phyloP scores from a whole-genome alignment of 2,329 filamentous ascomycete genomes.

The Arthroderma sp. region DNA sequence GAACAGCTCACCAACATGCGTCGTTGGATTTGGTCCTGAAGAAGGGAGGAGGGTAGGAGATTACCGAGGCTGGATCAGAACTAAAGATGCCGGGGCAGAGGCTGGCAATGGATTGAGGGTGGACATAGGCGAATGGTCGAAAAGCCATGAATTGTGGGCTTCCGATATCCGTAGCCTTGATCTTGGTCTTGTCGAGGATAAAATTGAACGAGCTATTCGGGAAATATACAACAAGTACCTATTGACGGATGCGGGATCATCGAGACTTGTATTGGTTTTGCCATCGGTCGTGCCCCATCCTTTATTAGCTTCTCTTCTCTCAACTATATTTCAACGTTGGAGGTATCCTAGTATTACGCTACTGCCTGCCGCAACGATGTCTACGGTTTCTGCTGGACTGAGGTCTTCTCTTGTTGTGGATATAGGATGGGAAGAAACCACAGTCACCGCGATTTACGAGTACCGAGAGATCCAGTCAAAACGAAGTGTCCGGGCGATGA shows the following conservation, averaged over 20 bases:
- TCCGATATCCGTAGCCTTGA: constrained; percentile 61
- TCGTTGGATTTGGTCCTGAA: constrained; percentile 59
- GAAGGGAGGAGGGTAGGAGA: constrained; percentile 67
- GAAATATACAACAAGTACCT: constrained; percentile 70
- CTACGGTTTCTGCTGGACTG: constrained; percentile 64
- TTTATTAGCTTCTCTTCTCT: constrained; percentile 59
- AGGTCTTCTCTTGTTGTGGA: constrained; percentile 80
- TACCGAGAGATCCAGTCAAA: constrained; percentile 65
- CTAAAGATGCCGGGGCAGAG: constrained; percentile 36
- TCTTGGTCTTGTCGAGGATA: constrained; percentile 69
- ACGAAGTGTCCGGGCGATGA: constrained; percentile 62
- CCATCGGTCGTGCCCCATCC: constrained; percentile 67
- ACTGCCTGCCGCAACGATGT: constrained; percentile 61
- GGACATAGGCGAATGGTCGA: constrained; percentile 31
- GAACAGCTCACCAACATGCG: constrained; percentile 60
- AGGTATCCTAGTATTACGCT: constrained; percentile 70
- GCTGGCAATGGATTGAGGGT: constrained; percentile 13
- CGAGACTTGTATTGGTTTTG: constrained; percentile 60
- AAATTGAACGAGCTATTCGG: constrained; percentile 67
- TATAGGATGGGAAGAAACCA: constrained; percentile 83
- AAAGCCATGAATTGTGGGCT: constrained; percentile 57
- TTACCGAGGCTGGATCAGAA: constrained; percentile 56
- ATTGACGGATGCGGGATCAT: constrained; percentile 48
- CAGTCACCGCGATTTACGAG: constrained; percentile 77
- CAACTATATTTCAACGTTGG: constrained; percentile 68